phyloP scores from a whole-genome alignment of 2,329 filamentous ascomycete species.

The Arthrobotrys sinensis region DNA sequence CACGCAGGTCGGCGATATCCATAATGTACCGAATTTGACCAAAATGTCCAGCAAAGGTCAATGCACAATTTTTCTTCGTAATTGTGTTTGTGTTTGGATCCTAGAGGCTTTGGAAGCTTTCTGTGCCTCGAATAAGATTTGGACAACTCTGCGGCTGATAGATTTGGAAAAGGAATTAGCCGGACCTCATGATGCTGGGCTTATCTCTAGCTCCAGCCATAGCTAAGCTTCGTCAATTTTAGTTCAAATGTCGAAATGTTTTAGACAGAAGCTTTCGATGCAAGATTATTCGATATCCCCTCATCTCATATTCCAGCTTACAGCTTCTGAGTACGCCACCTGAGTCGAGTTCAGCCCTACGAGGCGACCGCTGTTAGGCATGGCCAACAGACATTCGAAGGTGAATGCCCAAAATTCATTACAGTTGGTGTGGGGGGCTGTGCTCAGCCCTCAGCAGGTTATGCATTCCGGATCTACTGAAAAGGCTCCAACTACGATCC shows the following conservation, averaged over 20 bases:
- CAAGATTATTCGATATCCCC: constrained; percentile 19
- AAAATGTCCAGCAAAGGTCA: constrained; percentile 25
- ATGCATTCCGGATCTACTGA: no score
- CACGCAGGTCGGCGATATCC: constrained; percentile 38
- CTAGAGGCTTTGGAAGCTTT: no score
- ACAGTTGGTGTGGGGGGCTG: background rate
- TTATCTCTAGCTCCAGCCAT: background rate
- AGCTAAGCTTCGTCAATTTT: background rate
- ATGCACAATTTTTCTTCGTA: background rate
- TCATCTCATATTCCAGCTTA: background rate
- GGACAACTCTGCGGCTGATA: constrained; percentile 17
- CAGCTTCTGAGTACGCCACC: constrained; percentile 12
- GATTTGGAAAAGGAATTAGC: constrained; percentile 10
- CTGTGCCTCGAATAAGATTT: background rate
- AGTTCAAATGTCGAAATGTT: background rate
- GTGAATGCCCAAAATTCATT: background rate
- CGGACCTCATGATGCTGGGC: constrained; percentile 1
- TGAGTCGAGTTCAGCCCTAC: constrained; percentile 20
- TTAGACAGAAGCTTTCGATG: background rate
- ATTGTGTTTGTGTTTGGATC: no score
- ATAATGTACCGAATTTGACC: background rate
- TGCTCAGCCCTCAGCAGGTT: background rate
- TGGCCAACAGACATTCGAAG: no score
- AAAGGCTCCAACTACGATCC: no score
- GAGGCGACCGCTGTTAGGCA: background rate